phyloP scores from a whole-genome alignment of 345 rosid species.

The Ceriops tagal region DNA sequence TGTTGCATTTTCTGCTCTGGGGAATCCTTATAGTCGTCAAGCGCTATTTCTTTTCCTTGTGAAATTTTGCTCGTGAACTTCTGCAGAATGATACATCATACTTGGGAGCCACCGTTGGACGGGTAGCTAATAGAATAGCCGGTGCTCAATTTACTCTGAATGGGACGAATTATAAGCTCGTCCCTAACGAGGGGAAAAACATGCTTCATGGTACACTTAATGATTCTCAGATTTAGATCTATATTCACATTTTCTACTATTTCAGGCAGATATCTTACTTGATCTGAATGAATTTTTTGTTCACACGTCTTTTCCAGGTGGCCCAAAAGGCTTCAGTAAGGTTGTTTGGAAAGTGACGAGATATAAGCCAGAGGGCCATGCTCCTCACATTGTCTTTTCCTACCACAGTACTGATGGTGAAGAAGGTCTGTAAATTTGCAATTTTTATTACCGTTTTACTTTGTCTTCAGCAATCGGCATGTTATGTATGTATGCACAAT shows the following conservation, averaged over 20 bases:
- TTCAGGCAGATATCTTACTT: background rate
- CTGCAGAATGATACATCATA: constrained; percentile 56
- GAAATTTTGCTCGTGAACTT: background rate
- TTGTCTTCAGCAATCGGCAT: no score
- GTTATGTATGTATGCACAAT: background rate
- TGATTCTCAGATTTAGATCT: background rate
- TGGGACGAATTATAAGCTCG: constrained; percentile 56
- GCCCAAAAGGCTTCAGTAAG: constrained; percentile 70
- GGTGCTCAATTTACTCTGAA: constrained; percentile 64
- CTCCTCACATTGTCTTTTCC: constrained; percentile 55
- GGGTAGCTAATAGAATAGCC: constrained; percentile 77
- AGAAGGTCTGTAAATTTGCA: constrained; percentile 41
- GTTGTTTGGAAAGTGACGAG: constrained; percentile 62
- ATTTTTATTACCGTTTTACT: no score
- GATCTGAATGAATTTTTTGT: background rate
- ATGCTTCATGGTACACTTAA: constrained; percentile 65
- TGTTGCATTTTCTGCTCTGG: background rate
- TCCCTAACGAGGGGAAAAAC: constrained; percentile 74
- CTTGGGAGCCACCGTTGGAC: constrained; percentile 77
- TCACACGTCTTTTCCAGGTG: constrained; percentile 39
- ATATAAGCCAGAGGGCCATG: constrained; percentile 35
- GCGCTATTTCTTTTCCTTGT: background rate
- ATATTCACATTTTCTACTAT: background rate
- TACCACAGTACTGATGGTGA: constrained; percentile 78
- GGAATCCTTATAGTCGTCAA: background rate